Evolutionary conservation across 164 flowering plant species (phyloP).

Genomic region (Amborella trichopoda): DNA sequence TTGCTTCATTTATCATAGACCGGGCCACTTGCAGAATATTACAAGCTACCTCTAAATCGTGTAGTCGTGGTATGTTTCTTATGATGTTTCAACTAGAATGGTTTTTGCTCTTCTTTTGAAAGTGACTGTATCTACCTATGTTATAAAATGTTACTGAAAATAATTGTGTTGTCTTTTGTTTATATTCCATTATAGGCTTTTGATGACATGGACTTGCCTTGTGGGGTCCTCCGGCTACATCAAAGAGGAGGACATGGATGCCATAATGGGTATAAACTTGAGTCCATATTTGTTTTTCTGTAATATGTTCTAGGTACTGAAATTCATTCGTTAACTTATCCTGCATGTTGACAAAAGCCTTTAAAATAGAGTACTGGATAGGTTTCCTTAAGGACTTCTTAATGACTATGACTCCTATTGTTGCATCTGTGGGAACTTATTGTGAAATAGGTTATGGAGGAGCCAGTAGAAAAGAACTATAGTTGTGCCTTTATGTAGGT

Average conservation of each 20-base stretch:
- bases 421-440: too few species aligned
- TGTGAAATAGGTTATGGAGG: too few species aligned
- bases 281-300: too few species aligned
- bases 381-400: too few species aligned
- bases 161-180: background rate
- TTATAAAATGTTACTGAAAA: background rate
- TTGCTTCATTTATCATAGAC: slow-evolving; percentile 23
- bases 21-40: slow-evolving; percentile 93
- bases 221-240: slow-evolving; percentile 89
- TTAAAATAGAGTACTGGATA: too few species aligned
- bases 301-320: too few species aligned
- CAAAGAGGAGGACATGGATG: slow-evolving; percentile 68
- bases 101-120: background rate
- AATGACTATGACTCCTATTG: too few species aligned
- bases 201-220: slow-evolving; percentile 88
- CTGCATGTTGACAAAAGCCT: too few species aligned
- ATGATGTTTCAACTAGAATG: background rate
- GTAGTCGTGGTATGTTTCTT: slow-evolving; percentile 58
- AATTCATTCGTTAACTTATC: too few species aligned
- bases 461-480: too few species aligned
- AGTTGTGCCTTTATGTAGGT: too few species aligned
- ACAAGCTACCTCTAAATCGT: slow-evolving; percentile 86
- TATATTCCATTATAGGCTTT: slow-evolving; percentile 53
- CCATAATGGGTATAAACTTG: slow-evolving; percentile 84
- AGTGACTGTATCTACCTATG: too few species aligned